These are phyloP conservation scores for Adansonia grandidieri DNA, from an alignment of 441 rosid genomes.

Conservation along the genomic window DNA sequence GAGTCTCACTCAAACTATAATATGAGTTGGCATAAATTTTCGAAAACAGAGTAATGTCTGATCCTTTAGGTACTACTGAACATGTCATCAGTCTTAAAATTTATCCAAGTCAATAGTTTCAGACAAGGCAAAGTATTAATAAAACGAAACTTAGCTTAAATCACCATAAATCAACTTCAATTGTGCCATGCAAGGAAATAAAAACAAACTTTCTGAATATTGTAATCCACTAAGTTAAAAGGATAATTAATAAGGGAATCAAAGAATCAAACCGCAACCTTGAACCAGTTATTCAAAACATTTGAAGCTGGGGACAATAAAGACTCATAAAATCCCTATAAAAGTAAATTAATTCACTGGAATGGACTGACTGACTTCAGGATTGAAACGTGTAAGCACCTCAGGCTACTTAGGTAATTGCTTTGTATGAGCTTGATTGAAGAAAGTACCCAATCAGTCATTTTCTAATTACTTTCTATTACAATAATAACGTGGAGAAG, in stretches of 20 bases:
- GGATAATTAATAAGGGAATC: background rate
- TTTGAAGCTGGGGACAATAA: conserved; percentile 84
- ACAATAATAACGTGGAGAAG: background rate
- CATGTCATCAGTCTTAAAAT: background rate
- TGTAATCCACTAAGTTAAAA: background rate
- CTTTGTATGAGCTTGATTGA: background rate
- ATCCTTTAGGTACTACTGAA: conserved; percentile 13
- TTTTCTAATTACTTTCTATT: background rate
- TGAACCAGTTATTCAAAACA: conserved; percentile 90
- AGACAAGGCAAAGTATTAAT: background rate
- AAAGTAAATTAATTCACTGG: conserved; percentile 24
- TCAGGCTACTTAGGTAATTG: conserved; percentile 1
- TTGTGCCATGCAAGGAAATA: background rate
- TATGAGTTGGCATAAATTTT: background rate
- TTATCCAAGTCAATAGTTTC: background rate
- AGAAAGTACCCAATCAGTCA: background rate
- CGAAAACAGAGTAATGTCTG: background rate
- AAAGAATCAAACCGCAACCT: conserved; percentile 50
- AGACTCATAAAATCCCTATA: conserved; percentile 81
- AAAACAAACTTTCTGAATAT: background rate
- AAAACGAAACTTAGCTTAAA: conserved; percentile 8
- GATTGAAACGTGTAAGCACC: background rate
- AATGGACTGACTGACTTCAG: conserved; percentile 13
- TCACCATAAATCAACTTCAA: background rate
- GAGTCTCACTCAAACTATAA: background rate